Percentiles rank a stretch among this genome's conserved stretches.
Evolutionary conservation across 306 rosid genomes (phyloP).

Genomic region (Leucaena leucocephala): DNA sequence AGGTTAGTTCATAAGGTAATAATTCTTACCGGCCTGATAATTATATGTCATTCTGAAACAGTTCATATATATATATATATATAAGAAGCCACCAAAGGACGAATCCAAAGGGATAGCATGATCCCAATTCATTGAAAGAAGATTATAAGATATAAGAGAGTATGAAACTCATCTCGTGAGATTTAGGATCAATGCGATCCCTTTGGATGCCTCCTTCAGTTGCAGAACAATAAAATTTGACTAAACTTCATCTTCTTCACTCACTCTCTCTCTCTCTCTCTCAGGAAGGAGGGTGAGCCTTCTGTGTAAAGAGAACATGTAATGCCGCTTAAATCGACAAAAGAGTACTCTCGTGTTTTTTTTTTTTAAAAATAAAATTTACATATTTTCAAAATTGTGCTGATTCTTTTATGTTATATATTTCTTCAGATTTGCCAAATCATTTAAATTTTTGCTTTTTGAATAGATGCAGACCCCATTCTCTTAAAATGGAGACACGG

Average conservation of each 20-base stretch:
- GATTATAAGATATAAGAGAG: neutral
- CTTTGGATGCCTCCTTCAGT: slow-evolving; percentile 69
- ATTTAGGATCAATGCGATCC: slow-evolving; percentile 67
- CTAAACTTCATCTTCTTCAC: neutral
- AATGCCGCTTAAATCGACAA: slow-evolving; percentile 43
- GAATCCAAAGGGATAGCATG: slow-evolving; percentile 67
- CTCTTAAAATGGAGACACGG: slow-evolving; percentile 50
- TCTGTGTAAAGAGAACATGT: slow-evolving; percentile 35
- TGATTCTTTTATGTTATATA: slow-evolving; percentile 3
- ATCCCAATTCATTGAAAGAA: slow-evolving; percentile 39
- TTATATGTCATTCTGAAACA: slow-evolving; percentile 12
- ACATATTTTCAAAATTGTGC: neutral
- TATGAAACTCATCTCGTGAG: slow-evolving; percentile 3
- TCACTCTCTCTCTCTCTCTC: slow-evolving; percentile 2
- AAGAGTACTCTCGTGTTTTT: slow-evolving; percentile 12
- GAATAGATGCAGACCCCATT: slow-evolving; percentile 46
- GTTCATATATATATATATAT: neutral
- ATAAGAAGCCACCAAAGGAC: slow-evolving; percentile 53
- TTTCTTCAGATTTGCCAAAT: slow-evolving; percentile 39
- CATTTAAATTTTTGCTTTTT: slow-evolving; percentile 29
- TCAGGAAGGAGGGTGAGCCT: slow-evolving; percentile 42
- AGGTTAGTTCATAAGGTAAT: neutral
- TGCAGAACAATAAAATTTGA: slow-evolving; percentile 35
- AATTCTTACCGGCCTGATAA: slow-evolving; percentile 41
- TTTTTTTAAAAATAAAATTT: neutral